Percentiles rank a stretch among this genome's conserved stretches.
Evolutionary conservation across 306 rosid species (phyloP).

Genomic region (Cicer chorassanicum): DNA sequence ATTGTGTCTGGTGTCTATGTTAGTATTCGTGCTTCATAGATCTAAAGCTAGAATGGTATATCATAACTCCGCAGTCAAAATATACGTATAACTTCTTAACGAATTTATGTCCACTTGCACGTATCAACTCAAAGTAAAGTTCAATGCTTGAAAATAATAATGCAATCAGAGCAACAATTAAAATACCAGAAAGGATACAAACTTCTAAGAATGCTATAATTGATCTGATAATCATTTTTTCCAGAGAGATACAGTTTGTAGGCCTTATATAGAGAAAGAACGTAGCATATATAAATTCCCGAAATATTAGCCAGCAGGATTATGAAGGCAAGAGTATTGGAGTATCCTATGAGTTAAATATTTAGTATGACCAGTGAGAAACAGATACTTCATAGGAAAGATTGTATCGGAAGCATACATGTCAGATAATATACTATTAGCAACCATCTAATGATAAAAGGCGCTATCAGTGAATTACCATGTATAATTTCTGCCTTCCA

Average conservation of each 20-base stretch:
- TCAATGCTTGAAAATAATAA: slow-evolving; percentile 1
- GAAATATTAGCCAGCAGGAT: slow-evolving; percentile 39
- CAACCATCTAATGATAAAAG: slow-evolving; percentile 47
- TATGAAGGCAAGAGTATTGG: slow-evolving; percentile 27
- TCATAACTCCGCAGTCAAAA: background rate
- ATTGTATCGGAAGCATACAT: slow-evolving; percentile 18
- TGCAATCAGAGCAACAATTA: background rate
- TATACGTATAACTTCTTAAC: background rate
- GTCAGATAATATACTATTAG: slow-evolving; percentile 56
- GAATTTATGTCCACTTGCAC: background rate
- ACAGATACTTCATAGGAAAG: background rate
- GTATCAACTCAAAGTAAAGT: slow-evolving; percentile 13
- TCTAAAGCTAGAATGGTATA: background rate
- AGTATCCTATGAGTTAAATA: background rate
- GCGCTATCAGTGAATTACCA: too few relatives aligned
- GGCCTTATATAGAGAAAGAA: slow-evolving; percentile 47
- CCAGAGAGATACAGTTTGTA: slow-evolving; percentile 47
- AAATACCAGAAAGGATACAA: slow-evolving; percentile 4
- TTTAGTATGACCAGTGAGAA: background rate
- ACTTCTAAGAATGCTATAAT: background rate
- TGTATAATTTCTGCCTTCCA: too few relatives aligned
- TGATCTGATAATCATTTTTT: background rate
- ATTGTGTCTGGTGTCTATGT: too few relatives aligned
- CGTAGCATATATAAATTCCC: slow-evolving; percentile 50
- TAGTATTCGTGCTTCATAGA: too few relatives aligned